Base-by-base conservation (phyloP, 2,329 filamentous ascomycete genomes). In the Tolypocladium capitatum region DNA sequence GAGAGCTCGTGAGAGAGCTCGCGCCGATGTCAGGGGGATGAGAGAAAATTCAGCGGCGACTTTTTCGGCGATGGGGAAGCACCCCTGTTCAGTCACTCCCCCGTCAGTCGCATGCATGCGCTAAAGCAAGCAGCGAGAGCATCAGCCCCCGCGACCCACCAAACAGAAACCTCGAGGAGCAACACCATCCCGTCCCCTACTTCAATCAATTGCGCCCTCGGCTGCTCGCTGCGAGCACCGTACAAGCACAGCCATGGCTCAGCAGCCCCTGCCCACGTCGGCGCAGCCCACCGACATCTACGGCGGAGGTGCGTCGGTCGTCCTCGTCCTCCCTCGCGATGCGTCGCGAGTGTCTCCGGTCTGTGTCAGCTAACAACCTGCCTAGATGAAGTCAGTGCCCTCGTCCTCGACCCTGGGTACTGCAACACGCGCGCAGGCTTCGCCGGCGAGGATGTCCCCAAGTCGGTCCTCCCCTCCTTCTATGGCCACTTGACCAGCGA, bases 381-480 rank as follows among this genome's bases (percentile, higher is more conserved):
- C 18, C 3, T 59, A 95, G 92, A 98, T 73, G 92, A 98, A 72
- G 90, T 98, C 55, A 94, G 90, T 33, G 94, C 94, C 46, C 85
- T 98, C 57, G 87, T 98, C 34, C 86, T 98, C 62, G 92, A 98
- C 63, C 86, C 92, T 3, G 92, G 94, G 52, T 96, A 89, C 70
- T 87, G 86, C 61, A 84, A 81, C 56, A 90, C 86, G 36, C 89
- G 94, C 68, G 92, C 90, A 51, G 92, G 92, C 49, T 98, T 97
- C 62, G 94, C 94, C 13, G 92, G 94, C 62, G 94, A 98, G 77
- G 92, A 98, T 69, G 84, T 89, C 1, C 92, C 92, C 57, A 97
- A 97, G 72, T 89, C 87, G 30, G 82, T 97, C 49, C 77, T 94
- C 49, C 90, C 91, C 28, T 92, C 89, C 41, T 88, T 85, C 70